Evolutionary conservation across 2,329 filamentous ascomycete genomes (phyloP), one percentile per base, ranked within the genome.

Genomic region (Dactylellina cionopaga): DNA sequence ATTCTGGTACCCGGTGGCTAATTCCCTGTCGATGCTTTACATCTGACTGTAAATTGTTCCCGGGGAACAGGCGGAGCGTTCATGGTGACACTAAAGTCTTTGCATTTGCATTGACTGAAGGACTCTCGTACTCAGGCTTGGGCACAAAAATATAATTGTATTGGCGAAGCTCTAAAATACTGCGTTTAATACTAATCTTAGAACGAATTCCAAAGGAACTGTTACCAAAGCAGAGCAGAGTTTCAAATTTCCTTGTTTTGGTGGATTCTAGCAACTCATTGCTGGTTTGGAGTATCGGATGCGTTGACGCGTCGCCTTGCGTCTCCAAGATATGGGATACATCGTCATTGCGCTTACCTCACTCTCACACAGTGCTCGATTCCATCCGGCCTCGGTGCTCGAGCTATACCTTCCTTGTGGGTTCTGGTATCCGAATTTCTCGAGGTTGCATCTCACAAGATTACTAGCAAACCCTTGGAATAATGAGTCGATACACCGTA

Each of bases 401-500:
- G 41, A 63, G 33, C 35, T 44, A 54, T 22, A 71, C 66, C 66
- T 71, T 71, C 66, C 58, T 62, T 55, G 60, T 64, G 66, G 54
- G 58, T 52, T 15, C 39, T 63, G 58, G 46, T 63, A 63, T 63
- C 58, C 58, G 58, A 63, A 54, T 54, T 70, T 54, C 49, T 43
- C 43, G 64, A 58, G 19, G 66, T 71, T 64, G 51, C 58, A 69
- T 62, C 31, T 68, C 49, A 10, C 27, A 37, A 55, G 41, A 62
- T 44, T 19, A 58, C 66, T 27, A 56, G 66, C 59, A 39, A 71
- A 58, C 56, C 58, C 66, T 49, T 71, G 66, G 37, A 41, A 43
- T 41, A 63, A 60, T 71, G 66, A 71, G 66, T 71, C 66, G 56
- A 71, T 70, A 27, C 49, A 15, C 51, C 49, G 49, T 60, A 43